A percentile compares a stretch with the other conserved stretches of the same genome.
Conservation (phyloP, 1,284 basidiomycete species). For the Macrocystidia cucumis region DNA sequence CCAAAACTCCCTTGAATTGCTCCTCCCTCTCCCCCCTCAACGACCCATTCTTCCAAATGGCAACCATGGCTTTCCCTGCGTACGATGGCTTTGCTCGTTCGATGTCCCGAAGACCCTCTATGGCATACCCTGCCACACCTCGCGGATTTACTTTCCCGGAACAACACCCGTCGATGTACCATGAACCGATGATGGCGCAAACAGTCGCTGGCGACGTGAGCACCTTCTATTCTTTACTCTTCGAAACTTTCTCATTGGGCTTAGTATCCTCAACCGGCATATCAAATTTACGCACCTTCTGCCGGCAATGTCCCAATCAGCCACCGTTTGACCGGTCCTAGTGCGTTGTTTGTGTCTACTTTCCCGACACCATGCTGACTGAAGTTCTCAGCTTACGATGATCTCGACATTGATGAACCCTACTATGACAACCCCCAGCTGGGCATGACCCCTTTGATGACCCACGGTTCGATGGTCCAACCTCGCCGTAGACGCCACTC, state of each 20-base stretch:
- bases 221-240: constrained; percentile 33
- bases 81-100: constrained; percentile 50
- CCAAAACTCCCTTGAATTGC: constrained; percentile 44
- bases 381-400: constrained; percentile 35
- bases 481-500: constrained; percentile 45
- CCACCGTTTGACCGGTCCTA: constrained; percentile 24
- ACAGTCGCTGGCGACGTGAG: constrained; percentile 11
- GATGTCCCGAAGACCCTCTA: constrained; percentile 17
- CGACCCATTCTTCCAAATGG: constrained; percentile 25
- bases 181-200: constrained; percentile 19
- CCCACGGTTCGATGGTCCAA: constrained; percentile 18
- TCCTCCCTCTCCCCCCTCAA: constrained; percentile 20
- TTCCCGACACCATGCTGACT: constrained; percentile 1
- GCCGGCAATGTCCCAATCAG: constrained; percentile 20
- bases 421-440: constrained; percentile 28
- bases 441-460: constrained; percentile 24
- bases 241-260: constrained; percentile 2
- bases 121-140: constrained; percentile 19
- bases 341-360: constrained; percentile 15
- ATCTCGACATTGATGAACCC: constrained; percentile 27
- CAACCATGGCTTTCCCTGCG: constrained; percentile 3
- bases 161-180: constrained; percentile 14
- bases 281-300: constrained; percentile 21
- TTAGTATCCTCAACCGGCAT: constrained; percentile 17
- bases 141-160: constrained; percentile 14